phyloP scores from a whole-genome alignment of 805 yeast species.

The Middelhovenomyces tepae region DNA sequence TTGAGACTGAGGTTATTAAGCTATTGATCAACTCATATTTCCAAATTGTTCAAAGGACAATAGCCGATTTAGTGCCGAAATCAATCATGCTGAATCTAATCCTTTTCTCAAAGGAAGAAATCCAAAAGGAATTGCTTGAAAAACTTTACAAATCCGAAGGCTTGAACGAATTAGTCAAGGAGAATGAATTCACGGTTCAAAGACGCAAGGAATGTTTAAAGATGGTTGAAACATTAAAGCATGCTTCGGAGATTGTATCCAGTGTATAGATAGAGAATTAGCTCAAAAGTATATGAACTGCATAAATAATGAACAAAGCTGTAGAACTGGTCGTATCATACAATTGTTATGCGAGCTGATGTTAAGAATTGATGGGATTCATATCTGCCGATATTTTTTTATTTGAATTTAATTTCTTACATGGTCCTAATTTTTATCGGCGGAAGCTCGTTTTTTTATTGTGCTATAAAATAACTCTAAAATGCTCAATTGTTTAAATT shows the following conservation, averaged over 20 bases:
- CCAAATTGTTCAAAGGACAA: slow-evolving; percentile 84
- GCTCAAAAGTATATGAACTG: no score
- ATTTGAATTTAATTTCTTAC: no score
- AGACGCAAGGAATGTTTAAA: slow-evolving; percentile 89
- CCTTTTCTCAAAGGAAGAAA: slow-evolving; percentile 68
- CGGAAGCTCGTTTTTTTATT: no score
- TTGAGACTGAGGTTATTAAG: slow-evolving; percentile 95
- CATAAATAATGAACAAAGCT: no score
- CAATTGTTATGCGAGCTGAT: no score
- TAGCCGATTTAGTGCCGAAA: slow-evolving; percentile 90
- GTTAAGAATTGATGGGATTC: no score
- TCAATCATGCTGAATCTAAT: slow-evolving; percentile 90
- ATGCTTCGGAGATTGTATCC: slow-evolving; percentile 85
- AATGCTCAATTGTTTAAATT: no score
- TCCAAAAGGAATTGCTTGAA: slow-evolving; percentile 85
- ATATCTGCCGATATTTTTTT: no score
- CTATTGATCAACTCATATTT: slow-evolving; percentile 83
- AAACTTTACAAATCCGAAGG: slow-evolving; percentile 69
- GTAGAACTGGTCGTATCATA: no score
- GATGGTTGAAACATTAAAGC: slow-evolving; percentile 86
- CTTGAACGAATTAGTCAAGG: slow-evolving; percentile 72
- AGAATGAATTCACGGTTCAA: slow-evolving; percentile 84
- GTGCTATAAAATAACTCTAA: no score
- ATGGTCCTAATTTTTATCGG: no score
- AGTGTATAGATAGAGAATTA: no score